Evolutionary conservation across 2,329 filamentous ascomycete genomes (phyloP).

Genomic region (Grosmannia serpens): DNA sequence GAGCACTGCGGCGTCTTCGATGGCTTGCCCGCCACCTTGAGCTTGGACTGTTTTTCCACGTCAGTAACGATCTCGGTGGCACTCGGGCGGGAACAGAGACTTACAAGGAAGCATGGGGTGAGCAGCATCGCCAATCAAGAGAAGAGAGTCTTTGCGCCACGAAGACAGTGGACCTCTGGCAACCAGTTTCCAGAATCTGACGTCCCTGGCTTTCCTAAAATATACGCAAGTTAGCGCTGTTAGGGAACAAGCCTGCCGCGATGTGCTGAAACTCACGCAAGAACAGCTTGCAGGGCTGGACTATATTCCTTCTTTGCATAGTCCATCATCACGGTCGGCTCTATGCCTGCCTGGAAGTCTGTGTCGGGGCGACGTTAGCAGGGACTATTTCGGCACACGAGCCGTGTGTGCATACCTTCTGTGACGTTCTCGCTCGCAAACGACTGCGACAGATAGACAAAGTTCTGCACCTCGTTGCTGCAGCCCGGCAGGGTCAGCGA

Average conservation of each 20-base stretch:
- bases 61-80: not conserved
- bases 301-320: not conserved
- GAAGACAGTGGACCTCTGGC: not conserved
- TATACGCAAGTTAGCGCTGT: not conserved
- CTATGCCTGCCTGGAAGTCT: not conserved
- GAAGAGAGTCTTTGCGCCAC: not conserved
- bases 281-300: not conserved
- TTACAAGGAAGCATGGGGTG: not conserved
- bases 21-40: not conserved
- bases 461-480: not conserved
- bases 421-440: not conserved
- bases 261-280: not conserved
- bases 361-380: not conserved
- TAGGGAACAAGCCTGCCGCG: too few relatives aligned
- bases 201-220: not conserved
- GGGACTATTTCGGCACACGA: not conserved
- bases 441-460: not conserved
- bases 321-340: not conserved
- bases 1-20: not conserved
- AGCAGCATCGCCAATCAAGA: not conserved
- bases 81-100: not conserved
- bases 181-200: not conserved
- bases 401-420: not conserved
- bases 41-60: not conserved
- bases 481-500: not conserved